Conservation (phyloP, 306 rosid species). For the Dryas octopetala region DNA sequence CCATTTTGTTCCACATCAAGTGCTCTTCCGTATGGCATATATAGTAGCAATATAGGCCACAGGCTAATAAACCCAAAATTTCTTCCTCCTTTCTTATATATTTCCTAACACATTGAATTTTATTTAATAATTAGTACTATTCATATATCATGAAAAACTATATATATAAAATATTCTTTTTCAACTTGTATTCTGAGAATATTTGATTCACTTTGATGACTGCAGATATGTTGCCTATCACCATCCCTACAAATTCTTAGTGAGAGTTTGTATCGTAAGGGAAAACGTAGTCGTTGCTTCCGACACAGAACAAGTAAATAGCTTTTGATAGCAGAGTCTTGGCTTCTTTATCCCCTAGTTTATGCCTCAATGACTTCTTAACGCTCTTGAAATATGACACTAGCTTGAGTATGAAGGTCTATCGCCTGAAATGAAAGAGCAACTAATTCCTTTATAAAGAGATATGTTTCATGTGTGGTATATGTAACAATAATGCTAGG, state of each 20-base stretch:
- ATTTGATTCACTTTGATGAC: conserved; percentile 28
- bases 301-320: conserved; percentile 32
- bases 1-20: not conserved
- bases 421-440: not conserved
- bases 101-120: conserved; percentile 14
- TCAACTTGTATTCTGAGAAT: too few species aligned
- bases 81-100: conserved; percentile 33
- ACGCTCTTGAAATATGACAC: conserved; percentile 28
- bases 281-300: conserved; percentile 28
- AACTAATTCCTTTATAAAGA: too few species aligned
- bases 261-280: conserved; percentile 10
- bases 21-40: conserved; percentile 9
- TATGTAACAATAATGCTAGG: too few species aligned
- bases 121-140: not conserved
- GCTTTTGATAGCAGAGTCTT: conserved; percentile 19
- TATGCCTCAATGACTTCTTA: conserved; percentile 8
- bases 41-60: conserved; percentile 13
- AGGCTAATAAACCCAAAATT: conserved; percentile 28
- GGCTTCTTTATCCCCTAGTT: conserved; percentile 26
- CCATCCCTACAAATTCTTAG: conserved; percentile 20
- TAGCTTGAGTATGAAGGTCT: conserved; percentile 22
- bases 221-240: conserved; percentile 34
- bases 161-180: not conserved
- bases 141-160: not conserved
- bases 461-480: too few species aligned